phyloP scores from a whole-genome alignment of 2,329 filamentous ascomycete genomes.

The Claviceps lovelessii region DNA sequence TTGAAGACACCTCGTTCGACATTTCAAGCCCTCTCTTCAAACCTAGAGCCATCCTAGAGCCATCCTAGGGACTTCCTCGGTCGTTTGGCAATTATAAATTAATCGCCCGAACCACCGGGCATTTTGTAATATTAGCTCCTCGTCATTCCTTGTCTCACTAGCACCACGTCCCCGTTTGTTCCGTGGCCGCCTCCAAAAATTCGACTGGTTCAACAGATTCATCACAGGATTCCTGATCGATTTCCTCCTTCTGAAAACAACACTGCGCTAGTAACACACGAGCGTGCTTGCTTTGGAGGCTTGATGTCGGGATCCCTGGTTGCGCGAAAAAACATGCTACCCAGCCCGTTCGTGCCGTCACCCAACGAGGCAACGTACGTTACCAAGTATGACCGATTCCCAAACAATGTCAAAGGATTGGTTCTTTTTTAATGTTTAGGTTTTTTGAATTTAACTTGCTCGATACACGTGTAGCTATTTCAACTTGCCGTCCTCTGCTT shows the following conservation, averaged over 20 bases:
- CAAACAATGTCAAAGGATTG: too few species aligned
- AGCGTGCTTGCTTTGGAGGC: not conserved
- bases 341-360: not conserved
- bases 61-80: not conserved
- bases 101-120: not conserved
- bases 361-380: slow-evolving; percentile 14
- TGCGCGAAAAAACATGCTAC: not conserved
- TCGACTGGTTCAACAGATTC: not conserved
- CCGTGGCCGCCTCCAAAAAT: not conserved
- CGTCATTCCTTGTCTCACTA: not conserved
- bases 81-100: not conserved
- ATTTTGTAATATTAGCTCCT: not conserved
- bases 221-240: not conserved
- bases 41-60: not conserved
- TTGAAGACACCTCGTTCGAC: not conserved
- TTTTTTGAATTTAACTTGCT: not conserved
- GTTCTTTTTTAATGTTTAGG: too few species aligned
- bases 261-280: not conserved
- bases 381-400: not conserved
- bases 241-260: not conserved
- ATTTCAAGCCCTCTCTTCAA: too few species aligned
- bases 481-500: slow-evolving; percentile 12
- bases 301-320: slow-evolving; percentile 10
- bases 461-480: slow-evolving; percentile 16
- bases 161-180: not conserved